A percentile compares a stretch with the other conserved stretches of the same genome.
Evolutionary conservation across 805 yeast genomes (phyloP).

Genomic region (Candida broadrunensis): DNA sequence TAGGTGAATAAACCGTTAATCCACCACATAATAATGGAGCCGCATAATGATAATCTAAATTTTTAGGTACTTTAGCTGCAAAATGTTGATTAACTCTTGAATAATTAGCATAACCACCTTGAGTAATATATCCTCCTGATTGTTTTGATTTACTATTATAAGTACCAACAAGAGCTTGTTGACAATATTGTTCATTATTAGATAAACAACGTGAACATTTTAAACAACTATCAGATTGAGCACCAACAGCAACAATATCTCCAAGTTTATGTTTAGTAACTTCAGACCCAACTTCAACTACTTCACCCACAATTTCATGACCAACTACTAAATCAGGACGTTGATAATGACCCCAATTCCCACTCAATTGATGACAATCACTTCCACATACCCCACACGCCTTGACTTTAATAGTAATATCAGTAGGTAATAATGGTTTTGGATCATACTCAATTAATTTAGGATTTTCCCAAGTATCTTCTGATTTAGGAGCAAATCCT

Average conservation of each 20-base stretch:
- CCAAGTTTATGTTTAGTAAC: slow-evolving; percentile 57
- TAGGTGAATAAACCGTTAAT: slow-evolving; percentile 51
- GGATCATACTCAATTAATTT: slow-evolving; percentile 16
- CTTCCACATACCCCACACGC: slow-evolving; percentile 68
- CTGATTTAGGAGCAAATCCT: neutral
- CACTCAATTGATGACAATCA: slow-evolving; percentile 51
- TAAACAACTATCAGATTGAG: slow-evolving; percentile 59
- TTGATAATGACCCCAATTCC: slow-evolving; percentile 45
- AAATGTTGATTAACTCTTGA: slow-evolving; percentile 41
- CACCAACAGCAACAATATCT: slow-evolving; percentile 80
- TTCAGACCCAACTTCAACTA: slow-evolving; percentile 56
- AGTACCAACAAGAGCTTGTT: slow-evolving; percentile 42
- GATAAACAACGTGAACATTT: slow-evolving; percentile 53
- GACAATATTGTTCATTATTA: slow-evolving; percentile 49
- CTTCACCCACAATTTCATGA: slow-evolving; percentile 64
- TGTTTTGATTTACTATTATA: slow-evolving; percentile 43
- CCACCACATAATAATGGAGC: slow-evolving; percentile 62
- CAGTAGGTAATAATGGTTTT: slow-evolving; percentile 26
- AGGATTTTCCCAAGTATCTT: neutral
- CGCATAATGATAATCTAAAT: slow-evolving; percentile 35
- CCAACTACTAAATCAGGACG: slow-evolving; percentile 47
- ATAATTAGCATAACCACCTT: slow-evolving; percentile 52
- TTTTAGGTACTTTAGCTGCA: slow-evolving; percentile 49
- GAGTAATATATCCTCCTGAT: slow-evolving; percentile 24
- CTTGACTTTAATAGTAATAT: slow-evolving; percentile 53